Base-by-base conservation (phyloP, 1,284 basidiomycete genomes). In the Austroboletus sp. region DNA sequence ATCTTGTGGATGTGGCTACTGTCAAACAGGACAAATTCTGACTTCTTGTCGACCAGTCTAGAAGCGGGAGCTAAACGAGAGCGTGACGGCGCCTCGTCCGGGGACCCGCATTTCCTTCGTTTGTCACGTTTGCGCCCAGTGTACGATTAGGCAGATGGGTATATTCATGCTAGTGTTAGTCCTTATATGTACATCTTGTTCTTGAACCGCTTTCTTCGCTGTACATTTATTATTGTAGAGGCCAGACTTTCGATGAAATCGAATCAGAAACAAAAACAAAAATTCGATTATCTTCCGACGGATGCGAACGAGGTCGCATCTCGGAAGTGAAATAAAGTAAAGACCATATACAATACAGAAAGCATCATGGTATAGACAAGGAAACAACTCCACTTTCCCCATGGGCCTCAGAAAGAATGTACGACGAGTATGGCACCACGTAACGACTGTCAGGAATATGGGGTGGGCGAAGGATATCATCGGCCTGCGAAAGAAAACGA, bases 41-140 rank as follows among this genome's bases (percentile, higher is more conserved):
- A 56, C 61, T 67, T 48, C 76, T 71, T 40, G 57, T 73, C 39
- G 60, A 71, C 50, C 67, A 68, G 35, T 71, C 70, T 44, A 73
- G 72, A 74, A 72, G 71, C 63, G 56, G 61, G 52, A 63, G 71
- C 54, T 73, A 59, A 19, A 37, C 19, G 31, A 45, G 31, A 21
- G 42, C 25, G 30, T 34, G 23, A n/a, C 41, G 40, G 13, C 21
- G 31, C 29, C 21, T 40, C 16, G 25, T 54, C 43, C 31, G n/a
- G 39, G 25, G 37, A 38, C 26, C 19, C 17, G 15, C 21, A 42
- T 41, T 30, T n/a, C 25, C 31, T 44, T 48, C 19, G 7, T 38
- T 49, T 57, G 49, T 50, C 39, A 40, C 6, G 21, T 40, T 48
- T 46, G 45, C 25, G 17, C 27, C 25, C 19, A 38, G 46, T 59